Conservation (phyloP, 805 yeast genomes). For the Candida maris region DNA sequence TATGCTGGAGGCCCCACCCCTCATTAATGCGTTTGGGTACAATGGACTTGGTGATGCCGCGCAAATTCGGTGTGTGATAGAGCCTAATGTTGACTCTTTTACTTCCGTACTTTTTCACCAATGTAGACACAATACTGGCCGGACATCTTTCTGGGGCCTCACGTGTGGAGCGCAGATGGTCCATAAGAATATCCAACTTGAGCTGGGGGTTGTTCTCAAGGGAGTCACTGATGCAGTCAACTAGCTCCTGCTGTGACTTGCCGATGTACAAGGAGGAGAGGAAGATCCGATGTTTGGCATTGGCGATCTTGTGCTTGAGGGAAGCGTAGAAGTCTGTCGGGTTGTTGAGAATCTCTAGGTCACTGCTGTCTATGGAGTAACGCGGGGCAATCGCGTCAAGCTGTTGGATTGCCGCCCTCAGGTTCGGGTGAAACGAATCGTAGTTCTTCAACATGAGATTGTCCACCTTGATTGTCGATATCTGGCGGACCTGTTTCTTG, state of each 20-base stretch:
- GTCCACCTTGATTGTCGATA: slow-evolving; percentile 26
- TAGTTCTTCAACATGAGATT: slow-evolving; percentile 24
- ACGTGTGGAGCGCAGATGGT: slow-evolving; percentile 88
- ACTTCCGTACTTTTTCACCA: slow-evolving; percentile 61
- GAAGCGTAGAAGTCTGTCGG: slow-evolving; percentile 73
- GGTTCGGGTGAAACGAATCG: slow-evolving; percentile 24
- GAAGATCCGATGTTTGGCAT: slow-evolving; percentile 66
- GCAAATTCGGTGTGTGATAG: slow-evolving; percentile 85
- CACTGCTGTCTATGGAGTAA: slow-evolving; percentile 52
- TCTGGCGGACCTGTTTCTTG: slow-evolving; percentile 15
- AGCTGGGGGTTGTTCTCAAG: slow-evolving; percentile 55
- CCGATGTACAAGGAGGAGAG: slow-evolving; percentile 87
- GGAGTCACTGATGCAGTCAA: slow-evolving; percentile 59
- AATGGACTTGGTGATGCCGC: slow-evolving; percentile 58
- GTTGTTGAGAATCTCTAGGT: slow-evolving; percentile 56
- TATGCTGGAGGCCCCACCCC: slow-evolving; percentile 91
- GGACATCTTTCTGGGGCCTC: slow-evolving; percentile 80
- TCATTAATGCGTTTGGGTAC: slow-evolving; percentile 87
- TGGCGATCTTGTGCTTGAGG: slow-evolving; percentile 56
- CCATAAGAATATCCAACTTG: slow-evolving; percentile 71
- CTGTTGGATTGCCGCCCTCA: slow-evolving; percentile 37
- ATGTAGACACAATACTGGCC: slow-evolving; percentile 66
- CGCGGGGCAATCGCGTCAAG: slow-evolving; percentile 65
- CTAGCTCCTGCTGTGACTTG: slow-evolving; percentile 70
- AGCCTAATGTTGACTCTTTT: slow-evolving; percentile 72